Conservation (phyloP, 164 flowering plant genomes). For the Magnolia sinica region DNA sequence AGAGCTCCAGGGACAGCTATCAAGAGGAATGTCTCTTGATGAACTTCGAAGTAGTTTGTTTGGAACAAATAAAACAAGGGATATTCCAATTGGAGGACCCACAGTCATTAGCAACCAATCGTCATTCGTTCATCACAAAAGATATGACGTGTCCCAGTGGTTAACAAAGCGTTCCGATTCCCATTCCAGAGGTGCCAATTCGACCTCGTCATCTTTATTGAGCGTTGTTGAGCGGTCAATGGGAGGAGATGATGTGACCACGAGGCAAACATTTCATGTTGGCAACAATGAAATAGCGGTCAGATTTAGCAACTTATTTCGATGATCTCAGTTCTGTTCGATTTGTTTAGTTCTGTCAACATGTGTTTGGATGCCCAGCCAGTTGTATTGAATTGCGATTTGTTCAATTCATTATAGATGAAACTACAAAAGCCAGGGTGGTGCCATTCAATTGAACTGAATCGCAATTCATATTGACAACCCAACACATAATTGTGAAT, state of each 20-base stretch:
- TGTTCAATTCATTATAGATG: no score
- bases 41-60: slow-evolving; percentile 21
- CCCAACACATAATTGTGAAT: no score
- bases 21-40: slow-evolving; percentile 31
- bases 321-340: background rate
- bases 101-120: slow-evolving; percentile 8
- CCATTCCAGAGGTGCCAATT: slow-evolving; percentile 13
- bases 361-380: no score
- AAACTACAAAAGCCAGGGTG: no score
- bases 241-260: slow-evolving; percentile 27
- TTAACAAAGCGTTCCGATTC: slow-evolving; percentile 21
- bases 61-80: slow-evolving; percentile 9
- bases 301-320: slow-evolving; percentile 2
- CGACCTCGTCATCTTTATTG: slow-evolving; percentile 16
- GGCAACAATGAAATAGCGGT: slow-evolving; percentile 37
- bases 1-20: slow-evolving; percentile 35
- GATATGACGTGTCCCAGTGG: slow-evolving; percentile 35
- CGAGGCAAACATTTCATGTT: slow-evolving; percentile 24
- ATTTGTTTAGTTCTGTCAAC: background rate
- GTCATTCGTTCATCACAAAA: slow-evolving; percentile 14
- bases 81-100: slow-evolving; percentile 9
- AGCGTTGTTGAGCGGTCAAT: slow-evolving; percentile 32
- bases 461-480: no score
- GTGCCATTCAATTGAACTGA: no score
- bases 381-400: no score